Conservation (phyloP, 805 yeast species). For the Ascoidea tarda region DNA sequence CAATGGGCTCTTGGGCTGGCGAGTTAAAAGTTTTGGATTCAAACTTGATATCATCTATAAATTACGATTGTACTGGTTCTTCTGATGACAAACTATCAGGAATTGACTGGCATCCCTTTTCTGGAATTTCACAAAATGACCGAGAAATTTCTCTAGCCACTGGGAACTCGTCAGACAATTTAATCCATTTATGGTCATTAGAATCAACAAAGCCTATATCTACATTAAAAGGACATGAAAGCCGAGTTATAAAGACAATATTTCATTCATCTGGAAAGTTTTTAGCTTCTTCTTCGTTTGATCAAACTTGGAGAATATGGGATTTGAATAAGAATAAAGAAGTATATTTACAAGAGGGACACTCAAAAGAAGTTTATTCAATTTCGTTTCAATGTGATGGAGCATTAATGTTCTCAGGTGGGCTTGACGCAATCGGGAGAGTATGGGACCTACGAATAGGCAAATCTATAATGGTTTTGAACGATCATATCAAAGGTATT, state of each 20-base stretch:
- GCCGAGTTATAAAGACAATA: conserved; percentile 43
- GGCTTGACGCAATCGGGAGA: conserved; percentile 57
- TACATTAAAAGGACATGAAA: conserved; percentile 29
- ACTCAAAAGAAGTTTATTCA: conserved; percentile 54
- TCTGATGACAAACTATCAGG: conserved; percentile 61
- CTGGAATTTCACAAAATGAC: conserved; percentile 11
- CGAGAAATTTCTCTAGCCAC: conserved; percentile 18
- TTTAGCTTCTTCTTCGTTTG: conserved; percentile 64
- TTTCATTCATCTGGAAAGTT: conserved; percentile 51
- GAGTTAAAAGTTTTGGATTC: conserved; percentile 34
- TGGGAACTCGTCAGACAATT: conserved; percentile 31
- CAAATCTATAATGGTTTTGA: conserved; percentile 36
- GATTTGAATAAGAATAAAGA: conserved; percentile 39
- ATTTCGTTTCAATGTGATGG: conserved; percentile 67
- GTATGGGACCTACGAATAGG: conserved; percentile 88
- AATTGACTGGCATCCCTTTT: conserved; percentile 42
- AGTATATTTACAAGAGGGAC: conserved; percentile 73
- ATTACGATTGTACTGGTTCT: conserved; percentile 19
- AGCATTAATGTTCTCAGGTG: conserved; percentile 59
- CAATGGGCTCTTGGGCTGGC: conserved; percentile 83
- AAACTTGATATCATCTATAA: conserved; percentile 21
- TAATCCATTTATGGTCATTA: conserved; percentile 22
- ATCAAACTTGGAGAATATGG: conserved; percentile 84
- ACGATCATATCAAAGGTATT: conserved; percentile 62
- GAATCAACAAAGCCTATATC: conserved; percentile 12